phyloP scores from a whole-genome alignment of 192 early-diverging fungal genomes.

The Coemansia sp. region DNA sequence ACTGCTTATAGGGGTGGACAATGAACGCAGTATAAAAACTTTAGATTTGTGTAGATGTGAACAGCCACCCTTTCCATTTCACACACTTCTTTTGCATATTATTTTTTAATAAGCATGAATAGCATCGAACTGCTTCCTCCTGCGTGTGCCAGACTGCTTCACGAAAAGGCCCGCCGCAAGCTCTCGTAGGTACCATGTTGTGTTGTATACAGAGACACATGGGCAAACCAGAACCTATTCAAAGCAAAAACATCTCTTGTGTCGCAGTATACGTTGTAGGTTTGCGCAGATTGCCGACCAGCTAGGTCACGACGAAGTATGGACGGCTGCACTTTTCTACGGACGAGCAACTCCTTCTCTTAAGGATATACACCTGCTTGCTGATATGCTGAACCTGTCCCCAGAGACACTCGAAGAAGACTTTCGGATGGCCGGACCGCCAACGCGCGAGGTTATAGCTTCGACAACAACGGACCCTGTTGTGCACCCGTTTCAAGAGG shows the following conservation, averaged over 20 bases:
- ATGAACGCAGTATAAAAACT: too few species aligned
- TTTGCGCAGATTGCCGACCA: conserved; percentile 58
- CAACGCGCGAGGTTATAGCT: conserved; percentile 13
- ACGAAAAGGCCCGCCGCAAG: conserved; percentile 43
- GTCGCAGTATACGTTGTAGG: conserved; percentile 20
- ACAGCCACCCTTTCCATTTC: too few species aligned
- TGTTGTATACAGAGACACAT: neutral
- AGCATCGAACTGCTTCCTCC: conserved; percentile 20
- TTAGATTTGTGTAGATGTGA: too few species aligned
- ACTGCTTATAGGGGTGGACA: too few species aligned
- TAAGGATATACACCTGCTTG: conserved; percentile 40
- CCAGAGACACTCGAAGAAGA: conserved; percentile 45
- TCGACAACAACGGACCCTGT: conserved; percentile 19
- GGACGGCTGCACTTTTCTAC: conserved; percentile 67
- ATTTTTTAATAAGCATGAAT: conserved; percentile 13
- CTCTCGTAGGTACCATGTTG: conserved; percentile 24
- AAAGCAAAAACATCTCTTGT: neutral
- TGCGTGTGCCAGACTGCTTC: conserved; percentile 40
- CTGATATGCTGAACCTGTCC: conserved; percentile 41
- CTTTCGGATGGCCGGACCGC: conserved; percentile 41
- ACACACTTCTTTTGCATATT: neutral
- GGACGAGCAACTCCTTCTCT: conserved; percentile 57
- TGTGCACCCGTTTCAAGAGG: conserved; percentile 36
- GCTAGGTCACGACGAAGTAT: conserved; percentile 61
- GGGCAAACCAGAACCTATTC: neutral